A percentile compares a stretch with the other conserved stretches of the same genome.
Evolutionary conservation across 257 asterid species (phyloP).

Genomic region (Rubia yunnanensis): DNA sequence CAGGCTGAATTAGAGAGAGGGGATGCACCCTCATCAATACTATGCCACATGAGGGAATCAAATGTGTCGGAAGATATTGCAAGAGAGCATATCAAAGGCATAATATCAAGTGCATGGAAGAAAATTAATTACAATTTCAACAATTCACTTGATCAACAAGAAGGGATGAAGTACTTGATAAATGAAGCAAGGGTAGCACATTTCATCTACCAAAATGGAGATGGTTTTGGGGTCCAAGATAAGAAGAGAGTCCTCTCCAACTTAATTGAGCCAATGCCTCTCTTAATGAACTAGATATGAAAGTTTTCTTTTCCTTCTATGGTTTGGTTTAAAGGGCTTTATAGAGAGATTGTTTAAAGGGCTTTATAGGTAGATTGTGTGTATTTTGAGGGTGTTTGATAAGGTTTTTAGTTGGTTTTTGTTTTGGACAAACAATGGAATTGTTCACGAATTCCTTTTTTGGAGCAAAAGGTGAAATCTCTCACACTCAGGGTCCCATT

Average conservation of each 20-base stretch:
- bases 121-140: constrained; percentile 26
- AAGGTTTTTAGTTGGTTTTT: no score
- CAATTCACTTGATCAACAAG: neutral
- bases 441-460: no score
- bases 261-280: constrained; percentile 33
- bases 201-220: constrained; percentile 51
- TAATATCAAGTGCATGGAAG: constrained; percentile 31
- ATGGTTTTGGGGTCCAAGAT: constrained; percentile 52
- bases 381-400: no score
- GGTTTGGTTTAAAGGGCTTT: neutral
- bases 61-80: constrained; percentile 33
- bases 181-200: constrained; percentile 39
- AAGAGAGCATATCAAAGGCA: constrained; percentile 26
- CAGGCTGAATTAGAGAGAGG: constrained; percentile 61
- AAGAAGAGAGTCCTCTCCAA: constrained; percentile 34
- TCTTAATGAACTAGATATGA: neutral
- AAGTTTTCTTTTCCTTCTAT: neutral
- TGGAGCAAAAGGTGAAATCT: no score
- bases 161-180: constrained; percentile 19
- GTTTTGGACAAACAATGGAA: no score
- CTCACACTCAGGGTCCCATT: no score
- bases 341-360: no score
- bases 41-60: constrained; percentile 49
- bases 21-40: constrained; percentile 48
- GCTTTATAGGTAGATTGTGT: no score